Evolutionary conservation across 768 basidiomycete genomes (phyloP), one percentile per base, ranked within the genome.

Genomic region (Galerina sulciceps): DNA sequence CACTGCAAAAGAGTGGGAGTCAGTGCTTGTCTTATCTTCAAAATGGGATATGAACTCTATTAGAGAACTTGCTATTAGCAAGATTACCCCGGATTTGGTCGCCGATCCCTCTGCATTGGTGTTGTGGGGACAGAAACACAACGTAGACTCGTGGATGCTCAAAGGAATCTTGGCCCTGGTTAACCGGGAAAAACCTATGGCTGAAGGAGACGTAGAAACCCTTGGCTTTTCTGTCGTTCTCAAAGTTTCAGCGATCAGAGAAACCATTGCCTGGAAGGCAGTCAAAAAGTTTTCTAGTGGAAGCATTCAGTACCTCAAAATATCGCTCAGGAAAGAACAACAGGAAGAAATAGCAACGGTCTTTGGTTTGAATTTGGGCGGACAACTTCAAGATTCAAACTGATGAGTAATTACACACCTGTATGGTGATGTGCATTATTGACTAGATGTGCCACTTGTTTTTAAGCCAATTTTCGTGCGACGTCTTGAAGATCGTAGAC

Each of bases 41-140:
- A 71, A 70, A 68, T 81, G 77, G 75, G 67, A 73, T 8, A 74
- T 73, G 43, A 57, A 68, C 4, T 15, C 46, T 10, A 41, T 75
- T 22, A 67, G 70, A 31, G 55, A 64, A 17, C 34, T 65, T 15
- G 72, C 75, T 11, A 66, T 78, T 18, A 6, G 60, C 14, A 58
- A 67, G 3, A 55, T 80, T 18, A 62, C 63, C 10, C 55, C 56
- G 17, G 40, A 47, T 10, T 36, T 63, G 0, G 40, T 59, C 10
- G 61, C 60, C 6, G 55, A 51, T 61, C 68, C 47, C 52, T 61
- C n/a, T 64, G 42, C 65, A n/a, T 69, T 67, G 48, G 58, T 77
- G 20, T 58, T 48, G 6, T 52, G 75, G 35, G 70, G 72, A 5
- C 59, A 58, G 5, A 59, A 59, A 26, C 68, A 71, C 22, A 54